Conservation (phyloP, 2,329 filamentous ascomycete species). For the Penicillium sp. region DNA sequence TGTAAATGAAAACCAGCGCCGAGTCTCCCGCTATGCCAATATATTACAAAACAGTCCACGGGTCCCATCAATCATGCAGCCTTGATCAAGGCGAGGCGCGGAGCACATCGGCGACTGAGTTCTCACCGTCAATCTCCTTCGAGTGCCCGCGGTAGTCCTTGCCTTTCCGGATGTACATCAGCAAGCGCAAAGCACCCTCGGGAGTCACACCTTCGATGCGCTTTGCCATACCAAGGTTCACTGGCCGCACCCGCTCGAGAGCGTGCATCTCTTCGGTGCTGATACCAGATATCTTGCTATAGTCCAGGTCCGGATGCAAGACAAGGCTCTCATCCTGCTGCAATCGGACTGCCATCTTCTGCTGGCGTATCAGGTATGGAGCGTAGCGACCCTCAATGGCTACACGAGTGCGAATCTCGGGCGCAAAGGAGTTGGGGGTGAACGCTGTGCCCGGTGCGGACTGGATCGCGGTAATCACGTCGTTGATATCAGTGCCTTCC, state of each 20-base stretch:
- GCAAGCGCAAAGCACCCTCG: conserved; percentile 44
- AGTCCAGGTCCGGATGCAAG: conserved; percentile 75
- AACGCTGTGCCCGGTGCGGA: conserved; percentile 30
- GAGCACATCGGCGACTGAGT: conserved; percentile 13
- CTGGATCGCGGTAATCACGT: conserved; percentile 58
- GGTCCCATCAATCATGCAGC: not conserved
- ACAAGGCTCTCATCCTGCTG: conserved; percentile 73
- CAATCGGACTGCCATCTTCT: conserved; percentile 65
- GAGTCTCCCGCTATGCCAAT: conserved; percentile 21
- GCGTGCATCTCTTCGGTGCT: conserved; percentile 76
- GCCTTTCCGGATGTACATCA: conserved; percentile 43
- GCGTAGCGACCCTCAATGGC: conserved; percentile 82
- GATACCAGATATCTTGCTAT: conserved; percentile 70
- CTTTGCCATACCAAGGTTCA: conserved; percentile 84
- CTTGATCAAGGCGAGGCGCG: conserved; percentile 15
- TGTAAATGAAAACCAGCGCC: conserved; percentile 13
- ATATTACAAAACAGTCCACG: conserved; percentile 5
- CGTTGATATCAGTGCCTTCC: conserved; percentile 58
- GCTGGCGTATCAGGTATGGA: conserved; percentile 78
- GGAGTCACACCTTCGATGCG: conserved; percentile 74
- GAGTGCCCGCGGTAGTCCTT: conserved; percentile 12
- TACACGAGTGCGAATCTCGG: conserved; percentile 67
- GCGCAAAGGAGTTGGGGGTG: conserved; percentile 53
- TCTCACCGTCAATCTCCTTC: conserved; percentile 12
- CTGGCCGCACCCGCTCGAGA: conserved; percentile 70